A percentile compares a stretch with the other conserved stretches of the same genome.
These are phyloP conservation scores for Aschersonia sp. DNA, from an alignment of 2,329 filamentous ascomycete genomes.

Conservation along the genomic window DNA sequence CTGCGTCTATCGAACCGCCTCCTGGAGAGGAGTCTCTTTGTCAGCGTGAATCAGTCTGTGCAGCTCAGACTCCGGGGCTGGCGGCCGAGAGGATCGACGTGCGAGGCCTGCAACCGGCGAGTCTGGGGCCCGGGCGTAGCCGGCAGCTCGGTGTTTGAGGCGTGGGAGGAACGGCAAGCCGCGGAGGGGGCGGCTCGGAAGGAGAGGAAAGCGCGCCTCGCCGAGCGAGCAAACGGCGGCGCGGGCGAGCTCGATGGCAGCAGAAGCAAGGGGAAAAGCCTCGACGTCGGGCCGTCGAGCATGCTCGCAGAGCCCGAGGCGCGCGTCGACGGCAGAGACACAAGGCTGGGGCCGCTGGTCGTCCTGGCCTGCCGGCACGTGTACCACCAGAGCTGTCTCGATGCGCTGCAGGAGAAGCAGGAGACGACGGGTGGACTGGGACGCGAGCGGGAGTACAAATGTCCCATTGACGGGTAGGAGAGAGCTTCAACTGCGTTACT, in stretches of 20 bases:
- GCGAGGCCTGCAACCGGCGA: slow-evolving; percentile 69
- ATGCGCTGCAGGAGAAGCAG: slow-evolving; percentile 41
- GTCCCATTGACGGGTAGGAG: slow-evolving; percentile 39
- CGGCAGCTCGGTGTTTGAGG: slow-evolving; percentile 61
- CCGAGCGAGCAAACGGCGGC: slow-evolving; percentile 23
- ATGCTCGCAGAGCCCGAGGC: slow-evolving; percentile 19
- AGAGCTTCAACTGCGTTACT: not conserved
- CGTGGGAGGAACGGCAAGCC: slow-evolving; percentile 56
- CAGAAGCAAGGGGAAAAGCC: slow-evolving; percentile 29
- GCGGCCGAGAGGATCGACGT: slow-evolving; percentile 74
- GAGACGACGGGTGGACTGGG: slow-evolving; percentile 32
- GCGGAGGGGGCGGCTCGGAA: slow-evolving; percentile 30
- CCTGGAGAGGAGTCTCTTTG: slow-evolving; percentile 77
- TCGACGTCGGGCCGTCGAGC: slow-evolving; percentile 24
- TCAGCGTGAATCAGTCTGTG: slow-evolving; percentile 62
- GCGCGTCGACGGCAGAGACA: slow-evolving; percentile 18
- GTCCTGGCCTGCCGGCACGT: slow-evolving; percentile 58
- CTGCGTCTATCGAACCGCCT: slow-evolving; percentile 73
- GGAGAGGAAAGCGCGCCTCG: slow-evolving; percentile 22
- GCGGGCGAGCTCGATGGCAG: slow-evolving; percentile 17
- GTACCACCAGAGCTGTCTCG: slow-evolving; percentile 55
- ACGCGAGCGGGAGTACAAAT: slow-evolving; percentile 35
- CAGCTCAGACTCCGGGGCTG: slow-evolving; percentile 71
- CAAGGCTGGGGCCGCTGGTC: slow-evolving; percentile 48
- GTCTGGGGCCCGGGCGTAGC: slow-evolving; percentile 77